A percentile compares a stretch with the other conserved stretches of the same genome.
These are phyloP conservation scores for Fusarium algeriense DNA, from an alignment of 2,329 filamentous ascomycete genomes.

Conservation along the genomic window DNA sequence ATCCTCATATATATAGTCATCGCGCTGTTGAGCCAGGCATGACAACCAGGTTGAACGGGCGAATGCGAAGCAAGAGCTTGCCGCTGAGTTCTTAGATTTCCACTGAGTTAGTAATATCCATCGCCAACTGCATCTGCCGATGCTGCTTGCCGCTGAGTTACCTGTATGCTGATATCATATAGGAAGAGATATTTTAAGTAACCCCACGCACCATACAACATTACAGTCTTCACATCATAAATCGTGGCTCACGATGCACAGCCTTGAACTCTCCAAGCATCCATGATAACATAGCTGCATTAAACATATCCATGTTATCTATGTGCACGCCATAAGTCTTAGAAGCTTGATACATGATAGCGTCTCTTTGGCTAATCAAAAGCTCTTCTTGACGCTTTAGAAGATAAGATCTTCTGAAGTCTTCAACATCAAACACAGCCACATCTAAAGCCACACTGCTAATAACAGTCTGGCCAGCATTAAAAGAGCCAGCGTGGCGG, in stretches of 20 bases:
- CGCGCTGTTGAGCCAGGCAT: too few relatives aligned
- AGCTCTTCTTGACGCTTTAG: too few relatives aligned
- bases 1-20: too few relatives aligned
- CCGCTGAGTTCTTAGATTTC: too few relatives aligned
- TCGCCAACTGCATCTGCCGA: too few relatives aligned
- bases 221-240: background rate
- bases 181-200: too few relatives aligned
- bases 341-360: background rate
- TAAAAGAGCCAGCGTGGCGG: conserved; percentile 41
- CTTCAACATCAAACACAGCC: background rate
- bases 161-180: too few relatives aligned
- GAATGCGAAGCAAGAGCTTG: too few relatives aligned
- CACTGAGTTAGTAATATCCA: too few relatives aligned
- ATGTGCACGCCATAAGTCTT: background rate
- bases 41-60: too few relatives aligned
- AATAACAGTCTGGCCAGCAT: conserved; percentile 17
- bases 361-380: background rate
- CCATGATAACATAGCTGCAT: background rate
- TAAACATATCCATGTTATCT: background rate
- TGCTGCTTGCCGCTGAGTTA: too few relatives aligned
- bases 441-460: conserved; percentile 22
- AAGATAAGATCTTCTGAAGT: background rate
- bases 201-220: too few relatives aligned
- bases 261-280: background rate
- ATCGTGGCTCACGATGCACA: background rate